These are phyloP conservation scores for Cladorrhinum sp. DNA, from an alignment of 2,329 filamentous ascomycete species.

Conservation along the genomic window DNA sequence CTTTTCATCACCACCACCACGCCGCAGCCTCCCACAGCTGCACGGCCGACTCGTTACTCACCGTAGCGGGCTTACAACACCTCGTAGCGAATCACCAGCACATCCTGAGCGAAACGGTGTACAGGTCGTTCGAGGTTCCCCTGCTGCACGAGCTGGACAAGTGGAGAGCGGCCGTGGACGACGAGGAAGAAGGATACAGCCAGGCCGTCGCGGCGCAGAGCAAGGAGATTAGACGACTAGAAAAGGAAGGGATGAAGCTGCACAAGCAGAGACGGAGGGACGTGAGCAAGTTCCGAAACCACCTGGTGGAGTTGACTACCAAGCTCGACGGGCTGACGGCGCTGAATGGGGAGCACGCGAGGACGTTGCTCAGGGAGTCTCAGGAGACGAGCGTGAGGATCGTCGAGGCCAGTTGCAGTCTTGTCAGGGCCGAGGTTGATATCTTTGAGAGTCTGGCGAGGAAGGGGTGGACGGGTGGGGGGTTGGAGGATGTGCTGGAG, in stretches of 20 bases:
- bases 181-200: conserved; percentile 61
- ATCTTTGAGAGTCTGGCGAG: conserved; percentile 65
- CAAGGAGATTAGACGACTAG: conserved; percentile 60
- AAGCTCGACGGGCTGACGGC: conserved; percentile 61
- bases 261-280: conserved; percentile 58
- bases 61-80: conserved; percentile 63
- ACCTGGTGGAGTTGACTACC: conserved; percentile 61
- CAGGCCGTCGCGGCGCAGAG: conserved; percentile 53
- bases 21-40: conserved; percentile 51
- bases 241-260: conserved; percentile 63
- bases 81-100: conserved; percentile 68
- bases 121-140: conserved; percentile 65
- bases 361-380: conserved; percentile 58
- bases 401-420: conserved; percentile 61
- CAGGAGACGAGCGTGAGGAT: conserved; percentile 63
- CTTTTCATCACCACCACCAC: conserved; percentile 38
- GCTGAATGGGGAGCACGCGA: conserved; percentile 59
- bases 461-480: conserved; percentile 66
- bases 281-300: conserved; percentile 59
- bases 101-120: conserved; percentile 66
- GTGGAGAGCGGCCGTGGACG: conserved; percentile 61
- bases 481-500: conserved; percentile 63
- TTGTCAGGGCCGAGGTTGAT: conserved; percentile 66
- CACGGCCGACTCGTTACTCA: conserved; percentile 61
- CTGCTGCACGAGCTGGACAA: conserved; percentile 66